Evolutionary conservation across 805 yeast genomes (phyloP), one percentile per base, ranked within the genome.

Genomic region (Saccharomycopsis sp.): DNA sequence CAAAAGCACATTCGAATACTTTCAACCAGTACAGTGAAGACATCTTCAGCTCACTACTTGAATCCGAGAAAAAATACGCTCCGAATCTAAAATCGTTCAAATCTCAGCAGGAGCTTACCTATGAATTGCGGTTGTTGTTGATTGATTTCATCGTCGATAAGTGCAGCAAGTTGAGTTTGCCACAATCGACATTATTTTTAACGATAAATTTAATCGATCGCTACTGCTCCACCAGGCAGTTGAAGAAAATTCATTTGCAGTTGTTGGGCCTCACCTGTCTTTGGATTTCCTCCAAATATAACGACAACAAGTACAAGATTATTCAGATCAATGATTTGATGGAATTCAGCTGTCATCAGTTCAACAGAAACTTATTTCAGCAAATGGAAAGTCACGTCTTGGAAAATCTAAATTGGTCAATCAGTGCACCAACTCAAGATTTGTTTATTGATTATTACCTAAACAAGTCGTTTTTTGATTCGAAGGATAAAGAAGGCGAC

Each of bases 371-470:
- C 26, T 65, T 67, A 70, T 70, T 70, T 54, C 62, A 60, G 49
- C 72, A 69, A 51, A 70, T 70, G 75, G 75, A 70, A 53, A 52
- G 66, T 38, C 72, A 68, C 52, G 64, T 70, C 23, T 53, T 70
- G 49, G 54, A 59, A 36, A 66, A 71, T 0, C 51, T 70, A 33
- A 60, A 63, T 14, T 70, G 74, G 70, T 56, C 60, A 1, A 42
- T 66, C 8, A 20, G 28, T 11, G 22, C 29, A 21, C 50, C 52
- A 5, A 46, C 43, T 23, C 45, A 43, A 9, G 47, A 43, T 22
- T 23, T 40, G 11, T 49, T 49, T 29, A 38, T 49, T n/a, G 52
- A 49, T 11, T 49, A 43, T 34, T 49, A 32, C 23, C 28, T 49
- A 4, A 46, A 43, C 17, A 43, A 47, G 22, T 19, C 19, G 23